Evolutionary conservation across 2,329 filamentous ascomycete species (phyloP), one percentile per base, ranked within the genome.

Genomic region (Aspergillus ochraceoroseus): DNA sequence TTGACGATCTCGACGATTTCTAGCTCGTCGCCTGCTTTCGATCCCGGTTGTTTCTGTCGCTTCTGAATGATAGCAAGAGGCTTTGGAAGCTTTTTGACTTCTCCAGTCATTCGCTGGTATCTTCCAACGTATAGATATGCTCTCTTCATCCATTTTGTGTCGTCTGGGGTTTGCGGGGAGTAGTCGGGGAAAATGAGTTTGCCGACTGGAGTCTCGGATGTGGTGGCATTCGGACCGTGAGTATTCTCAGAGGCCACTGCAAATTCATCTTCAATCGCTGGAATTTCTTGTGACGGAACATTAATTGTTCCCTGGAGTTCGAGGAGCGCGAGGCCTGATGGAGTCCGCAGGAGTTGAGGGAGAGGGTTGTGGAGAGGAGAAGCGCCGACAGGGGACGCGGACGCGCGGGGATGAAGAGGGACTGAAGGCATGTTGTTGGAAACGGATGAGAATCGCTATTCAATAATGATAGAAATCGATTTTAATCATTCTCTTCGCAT

Each of bases 291-390:
- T 2, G 67, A 48, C 5, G 87, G 82, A 1, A 88, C 72, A 63
- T 94, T 90, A 67, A 98, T 82, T 9, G 80, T 87, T 46, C 89
- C 92, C 71, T 98, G 92, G 9, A 98, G 78, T 68, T 96, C 92
- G 42, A 98, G 73, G 31, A 98, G 74, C 12, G 90, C 90, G 27
- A 95, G 77, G 35, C 92, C 92, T 0, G 85, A 82, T 0, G 92
- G 92, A 1, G 90, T 95, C 54, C 89, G 85, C 11, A 96, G 77
- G 47, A 95, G 74, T n/a, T 76, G 64, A 1, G 92, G 92, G 3
- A 96, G 77, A 3, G 85, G 81, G 53, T 77, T 79, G 44, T 47
- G 42, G 11, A 30, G 20, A 13, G 52, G 26, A 8, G 29, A 34
- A 31, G 47, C 9, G 14, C 32, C 44, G 25, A 30, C 19, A 19